These are phyloP conservation scores for Lodderomyces beijingensis DNA, from an alignment of 1,139 yeast species.

Conservation along the genomic window DNA sequence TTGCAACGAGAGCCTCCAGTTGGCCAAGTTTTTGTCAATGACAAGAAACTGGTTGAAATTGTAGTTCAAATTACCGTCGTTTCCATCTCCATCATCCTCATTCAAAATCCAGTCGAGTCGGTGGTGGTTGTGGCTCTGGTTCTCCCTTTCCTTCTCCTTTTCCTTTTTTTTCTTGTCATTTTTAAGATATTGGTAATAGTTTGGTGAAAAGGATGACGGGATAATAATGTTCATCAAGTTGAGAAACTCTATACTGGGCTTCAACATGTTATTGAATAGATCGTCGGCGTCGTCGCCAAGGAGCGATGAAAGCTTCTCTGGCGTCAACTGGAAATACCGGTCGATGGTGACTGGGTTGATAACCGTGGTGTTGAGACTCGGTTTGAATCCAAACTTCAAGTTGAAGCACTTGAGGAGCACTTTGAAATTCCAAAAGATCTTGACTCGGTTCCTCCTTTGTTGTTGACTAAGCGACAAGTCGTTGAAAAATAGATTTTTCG, in stretches of 20 bases:
- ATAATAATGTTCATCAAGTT: conserved; percentile 44
- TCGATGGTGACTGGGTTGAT: conserved; percentile 49
- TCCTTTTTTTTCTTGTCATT: conserved; percentile 17
- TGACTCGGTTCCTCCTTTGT: conserved; percentile 48
- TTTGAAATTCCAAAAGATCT: conserved; percentile 58
- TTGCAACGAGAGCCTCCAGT: conserved; percentile 41
- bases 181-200: conserved; percentile 44
- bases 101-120: conserved; percentile 42
- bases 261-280: conserved; percentile 34
- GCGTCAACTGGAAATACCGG: conserved; percentile 44
- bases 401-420: conserved; percentile 50
- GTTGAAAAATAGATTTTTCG: conserved; percentile 43
- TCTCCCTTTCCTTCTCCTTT: conserved; percentile 15
- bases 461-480: conserved; percentile 36
- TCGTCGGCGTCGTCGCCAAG: conserved; percentile 20
- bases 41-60: conserved; percentile 43
- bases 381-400: conserved; percentile 46
- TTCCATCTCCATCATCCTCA: conserved; percentile 50
- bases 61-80: conserved; percentile 47
- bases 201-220: conserved; percentile 48
- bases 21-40: conserved; percentile 40
- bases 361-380: conserved; percentile 45
- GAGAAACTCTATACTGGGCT: conserved; percentile 44
- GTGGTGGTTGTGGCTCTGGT: conserved; percentile 18
- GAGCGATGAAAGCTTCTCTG: conserved; percentile 40